Evolutionary conservation across 352 stramenopile genomes (phyloP).

Genomic region (Thraustochytrium aureum): DNA sequence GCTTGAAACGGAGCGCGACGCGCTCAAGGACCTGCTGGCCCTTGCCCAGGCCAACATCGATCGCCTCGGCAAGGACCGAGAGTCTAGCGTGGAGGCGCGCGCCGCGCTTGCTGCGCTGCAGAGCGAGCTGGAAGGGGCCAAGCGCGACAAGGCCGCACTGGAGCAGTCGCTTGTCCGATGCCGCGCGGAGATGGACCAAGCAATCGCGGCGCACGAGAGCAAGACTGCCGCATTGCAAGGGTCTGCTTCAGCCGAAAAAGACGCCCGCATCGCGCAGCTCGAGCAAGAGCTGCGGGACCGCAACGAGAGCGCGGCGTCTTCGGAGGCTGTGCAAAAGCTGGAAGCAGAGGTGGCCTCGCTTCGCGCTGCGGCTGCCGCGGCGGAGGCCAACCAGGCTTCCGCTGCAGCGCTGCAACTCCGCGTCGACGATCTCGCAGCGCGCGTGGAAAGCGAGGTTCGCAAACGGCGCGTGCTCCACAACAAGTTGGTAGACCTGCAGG

Average conservation of each 20-base stretch:
- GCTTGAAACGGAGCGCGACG: background rate
- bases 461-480: constrained; percentile 77
- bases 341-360: background rate
- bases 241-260: too few species aligned
- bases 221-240: too few species aligned
- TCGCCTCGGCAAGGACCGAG: background rate
- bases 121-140: background rate
- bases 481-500: constrained; percentile 81
- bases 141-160: background rate
- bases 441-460: constrained; percentile 63
- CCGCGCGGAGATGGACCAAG: background rate
- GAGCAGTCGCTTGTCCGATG: background rate
- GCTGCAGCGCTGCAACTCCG: background rate
- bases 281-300: too few species aligned
- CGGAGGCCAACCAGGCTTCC: background rate
- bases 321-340: too few species aligned
- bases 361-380: background rate
- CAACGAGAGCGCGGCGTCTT: too few species aligned
- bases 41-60: background rate
- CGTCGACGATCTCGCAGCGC: background rate
- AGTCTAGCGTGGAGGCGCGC: background rate
- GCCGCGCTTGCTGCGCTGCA: background rate
- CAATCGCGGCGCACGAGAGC: background rate
- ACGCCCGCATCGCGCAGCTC: too few species aligned
- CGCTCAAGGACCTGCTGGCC: background rate